Conservation (phyloP, 1,284 basidiomycete genomes). For the Rhodofomes roseus region DNA sequence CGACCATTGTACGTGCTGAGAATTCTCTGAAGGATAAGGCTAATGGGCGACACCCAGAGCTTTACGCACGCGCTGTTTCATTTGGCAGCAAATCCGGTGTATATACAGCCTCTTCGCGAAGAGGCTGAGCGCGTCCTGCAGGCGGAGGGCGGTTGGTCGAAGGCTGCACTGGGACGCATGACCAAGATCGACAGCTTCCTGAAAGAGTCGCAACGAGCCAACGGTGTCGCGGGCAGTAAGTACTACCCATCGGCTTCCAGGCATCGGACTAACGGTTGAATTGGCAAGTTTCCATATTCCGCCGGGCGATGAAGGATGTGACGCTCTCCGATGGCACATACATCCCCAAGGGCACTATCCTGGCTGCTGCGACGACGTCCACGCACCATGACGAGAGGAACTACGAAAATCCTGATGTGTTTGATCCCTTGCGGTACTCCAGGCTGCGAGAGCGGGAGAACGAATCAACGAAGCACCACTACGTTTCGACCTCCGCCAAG, state of each 20-base stretch:
- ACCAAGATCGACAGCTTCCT: conserved; percentile 51
- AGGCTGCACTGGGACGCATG: conserved; percentile 40
- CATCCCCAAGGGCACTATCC: conserved; percentile 38
- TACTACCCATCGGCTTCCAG: neutral
- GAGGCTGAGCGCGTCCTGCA: conserved; percentile 37
- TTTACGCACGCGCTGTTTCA: conserved; percentile 37
- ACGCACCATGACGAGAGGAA: conserved; percentile 37
- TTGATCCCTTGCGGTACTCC: conserved; percentile 43
- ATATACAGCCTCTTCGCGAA: conserved; percentile 38
- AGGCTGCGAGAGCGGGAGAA: conserved; percentile 28
- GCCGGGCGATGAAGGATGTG: conserved; percentile 30
- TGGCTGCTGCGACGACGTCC: conserved; percentile 35
- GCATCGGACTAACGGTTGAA: neutral
- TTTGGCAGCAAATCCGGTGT: conserved; percentile 38
- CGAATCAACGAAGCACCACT: conserved; percentile 20
- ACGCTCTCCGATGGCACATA: conserved; percentile 39
- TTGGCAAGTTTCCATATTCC: conserved; percentile 9
- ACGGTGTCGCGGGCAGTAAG: conserved; percentile 26
- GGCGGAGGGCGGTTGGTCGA: conserved; percentile 42
- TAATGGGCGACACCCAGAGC: conserved; percentile 23
- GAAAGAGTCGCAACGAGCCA: conserved; percentile 41
- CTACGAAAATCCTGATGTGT: conserved; percentile 36
- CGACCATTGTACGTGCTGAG: conserved; percentile 21
- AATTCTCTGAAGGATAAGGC: too few relatives aligned
- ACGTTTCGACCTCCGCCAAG: conserved; percentile 18